These are phyloP conservation scores for Phytophthora foliorum DNA, from an alignment of 352 stramenopile species.

Conservation along the genomic window DNA sequence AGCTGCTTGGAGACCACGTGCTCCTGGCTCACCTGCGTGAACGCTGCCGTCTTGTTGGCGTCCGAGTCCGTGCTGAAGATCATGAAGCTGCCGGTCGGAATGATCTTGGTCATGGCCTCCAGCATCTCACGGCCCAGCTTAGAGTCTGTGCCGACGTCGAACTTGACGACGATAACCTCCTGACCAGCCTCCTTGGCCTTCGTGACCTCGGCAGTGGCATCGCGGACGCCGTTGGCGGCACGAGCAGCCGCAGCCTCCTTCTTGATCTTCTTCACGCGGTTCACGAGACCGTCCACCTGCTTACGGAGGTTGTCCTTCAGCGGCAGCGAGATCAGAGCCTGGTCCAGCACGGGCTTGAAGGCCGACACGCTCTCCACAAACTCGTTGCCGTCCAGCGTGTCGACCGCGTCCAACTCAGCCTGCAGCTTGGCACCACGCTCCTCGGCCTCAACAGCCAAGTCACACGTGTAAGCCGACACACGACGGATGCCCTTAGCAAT, in stretches of 20 bases:
- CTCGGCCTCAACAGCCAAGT: constrained; percentile 89
- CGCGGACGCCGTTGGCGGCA: constrained; percentile 74
- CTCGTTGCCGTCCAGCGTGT: constrained; percentile 73
- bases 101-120: constrained; percentile 87
- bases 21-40: constrained; percentile 93
- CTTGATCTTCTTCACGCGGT: constrained; percentile 85
- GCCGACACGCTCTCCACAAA: constrained; percentile 91
- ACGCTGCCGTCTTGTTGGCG: constrained; percentile 94
- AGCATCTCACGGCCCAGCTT: constrained; percentile 96
- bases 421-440: constrained; percentile 86
- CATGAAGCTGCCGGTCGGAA: constrained; percentile 91
- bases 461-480: constrained; percentile 95
- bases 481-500: constrained; percentile 98
- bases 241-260: constrained; percentile 78
- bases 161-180: constrained; percentile 89
- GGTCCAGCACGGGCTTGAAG: constrained; percentile 92
- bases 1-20: constrained; percentile 73
- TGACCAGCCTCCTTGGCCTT: constrained; percentile 68
- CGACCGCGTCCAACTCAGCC: constrained; percentile 78
- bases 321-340: constrained; percentile 90
- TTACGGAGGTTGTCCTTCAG: constrained; percentile 90
- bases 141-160: constrained; percentile 94
- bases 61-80: constrained; percentile 94
- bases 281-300: constrained; percentile 77
- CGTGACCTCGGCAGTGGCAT: constrained; percentile 60